Evolutionary conservation across 73 alveolate genomes (phyloP), one percentile per base, ranked within the genome.

Genomic region (Paramecium sexaurelia): DNA sequence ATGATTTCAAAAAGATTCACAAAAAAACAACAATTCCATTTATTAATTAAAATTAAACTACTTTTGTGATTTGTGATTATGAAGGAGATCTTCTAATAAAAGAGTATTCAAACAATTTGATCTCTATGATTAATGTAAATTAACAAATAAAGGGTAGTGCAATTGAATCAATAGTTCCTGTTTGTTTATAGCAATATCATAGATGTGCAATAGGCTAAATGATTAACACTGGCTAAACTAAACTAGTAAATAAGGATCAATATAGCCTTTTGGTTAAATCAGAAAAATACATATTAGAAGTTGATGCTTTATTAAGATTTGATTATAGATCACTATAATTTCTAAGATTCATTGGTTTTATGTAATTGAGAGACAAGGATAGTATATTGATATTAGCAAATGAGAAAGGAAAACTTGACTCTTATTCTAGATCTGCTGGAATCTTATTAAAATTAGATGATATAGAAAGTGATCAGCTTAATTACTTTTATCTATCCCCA

Each of bases 221-320:
- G 55, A 71, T 71, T n/a, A 20, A 71, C 4, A 71, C 86, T 10
- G 86, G 86, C 4, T 3, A 71, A 71, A 35, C 86, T 7, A 35
- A 71, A 71, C 15, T 71, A 11, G 57, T 71, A 0, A 71, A 71
- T 35, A 33, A 37, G 29, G 55, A 36, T n/a, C 17, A 71, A 35
- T 32, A 32, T 7, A 33, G n/a, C 11, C 36, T 71, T 32, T 4
- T 71, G 43, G 55, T 71, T 1, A 35, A 71, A 71, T 35, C 56
- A 0, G 56, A 71, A 71, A 37, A 71, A 36, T 71, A 71, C 13
- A 71, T 71, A 3, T 32, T 35, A n/a, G 86, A 71, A 71, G 86
- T 71, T 0, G 56, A 71, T 71, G 56, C 56, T 11, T n/a, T 71
- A n/a, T 17, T 71, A 17, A 71, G 86, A 71, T 32, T 71, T 35